Evolutionary conservation across 495 filamentous ascomycete genomes (phyloP).

Genomic region (Xylaria acuta): DNA sequence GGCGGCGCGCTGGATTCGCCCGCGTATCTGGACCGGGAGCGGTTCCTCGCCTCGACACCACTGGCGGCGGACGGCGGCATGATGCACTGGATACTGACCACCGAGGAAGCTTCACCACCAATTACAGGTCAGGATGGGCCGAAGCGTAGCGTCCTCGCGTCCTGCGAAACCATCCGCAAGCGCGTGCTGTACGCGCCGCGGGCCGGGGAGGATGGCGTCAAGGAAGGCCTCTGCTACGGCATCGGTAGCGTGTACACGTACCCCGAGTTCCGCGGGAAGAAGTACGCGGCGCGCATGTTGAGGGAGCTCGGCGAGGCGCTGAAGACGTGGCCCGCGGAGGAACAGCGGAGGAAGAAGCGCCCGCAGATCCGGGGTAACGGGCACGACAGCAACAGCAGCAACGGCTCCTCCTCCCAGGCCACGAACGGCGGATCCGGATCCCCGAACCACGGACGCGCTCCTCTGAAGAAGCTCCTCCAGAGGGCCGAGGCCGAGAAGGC

Average conservation of each 20-base stretch:
- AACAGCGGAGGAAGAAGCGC: constrained; percentile 8
- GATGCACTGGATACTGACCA: constrained; percentile 84
- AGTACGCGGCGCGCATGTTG: constrained; percentile 76
- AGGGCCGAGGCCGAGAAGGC: constrained; percentile 47
- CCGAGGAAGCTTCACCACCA: neutral
- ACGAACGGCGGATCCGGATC: too few relatives aligned
- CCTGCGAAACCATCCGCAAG: constrained; percentile 86
- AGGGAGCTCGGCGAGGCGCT: constrained; percentile 50
- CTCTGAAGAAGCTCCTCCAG: constrained; percentile 12
- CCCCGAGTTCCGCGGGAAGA: constrained; percentile 70
- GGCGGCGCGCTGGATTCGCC: constrained; percentile 67
- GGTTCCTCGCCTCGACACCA: constrained; percentile 67
- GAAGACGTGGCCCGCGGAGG: constrained; percentile 41
- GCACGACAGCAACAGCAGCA: neutral
- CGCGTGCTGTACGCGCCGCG: constrained; percentile 59
- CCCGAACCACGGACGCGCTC: too few relatives aligned
- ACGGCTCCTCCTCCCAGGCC: too few relatives aligned
- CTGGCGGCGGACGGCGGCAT: constrained; percentile 76
- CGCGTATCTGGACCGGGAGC: constrained; percentile 80
- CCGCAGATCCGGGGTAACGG: neutral
- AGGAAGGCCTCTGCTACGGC: constrained; percentile 75
- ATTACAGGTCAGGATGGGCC: constrained; percentile 27
- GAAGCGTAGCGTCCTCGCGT: constrained; percentile 69
- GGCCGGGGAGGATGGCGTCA: constrained; percentile 45
- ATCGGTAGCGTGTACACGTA: constrained; percentile 89